phyloP scores from a whole-genome alignment of 2,329 filamentous ascomycete genomes.

The Xylaria sp. region DNA sequence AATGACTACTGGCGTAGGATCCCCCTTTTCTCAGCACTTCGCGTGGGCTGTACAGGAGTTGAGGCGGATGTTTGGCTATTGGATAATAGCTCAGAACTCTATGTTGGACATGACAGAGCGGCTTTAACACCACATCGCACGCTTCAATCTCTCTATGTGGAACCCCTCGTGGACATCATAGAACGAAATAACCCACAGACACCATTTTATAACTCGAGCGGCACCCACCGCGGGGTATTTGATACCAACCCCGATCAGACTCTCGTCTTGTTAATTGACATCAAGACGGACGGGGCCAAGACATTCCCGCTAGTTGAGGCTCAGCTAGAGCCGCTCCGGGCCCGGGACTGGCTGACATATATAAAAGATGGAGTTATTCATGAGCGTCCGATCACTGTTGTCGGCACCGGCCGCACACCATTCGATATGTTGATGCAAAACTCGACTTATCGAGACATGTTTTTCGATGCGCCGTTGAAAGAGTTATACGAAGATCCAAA shows the following conservation, averaged over 20 bases:
- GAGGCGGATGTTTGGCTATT: slow-evolving; percentile 78
- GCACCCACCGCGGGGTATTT: slow-evolving; percentile 66
- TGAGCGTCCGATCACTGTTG: slow-evolving; percentile 71
- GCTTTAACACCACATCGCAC: slow-evolving; percentile 67
- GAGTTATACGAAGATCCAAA: slow-evolving; percentile 53
- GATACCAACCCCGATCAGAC: slow-evolving; percentile 63
- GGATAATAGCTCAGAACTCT: slow-evolving; percentile 60
- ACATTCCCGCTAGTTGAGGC: slow-evolving; percentile 65
- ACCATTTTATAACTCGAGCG: slow-evolving; percentile 54
- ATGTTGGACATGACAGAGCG: slow-evolving; percentile 71
- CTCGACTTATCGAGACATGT: slow-evolving; percentile 67
- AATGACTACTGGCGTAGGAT: slow-evolving; percentile 76
- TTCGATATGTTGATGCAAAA: slow-evolving; percentile 67
- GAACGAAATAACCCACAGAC: slow-evolving; percentile 62
- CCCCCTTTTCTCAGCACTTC: slow-evolving; percentile 71
- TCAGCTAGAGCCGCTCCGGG: slow-evolving; percentile 69
- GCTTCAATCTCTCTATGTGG: slow-evolving; percentile 71
- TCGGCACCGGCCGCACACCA: slow-evolving; percentile 73
- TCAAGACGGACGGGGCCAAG: slow-evolving; percentile 68
- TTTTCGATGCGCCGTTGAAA: slow-evolving; percentile 73
- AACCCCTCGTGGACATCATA: slow-evolving; percentile 71
- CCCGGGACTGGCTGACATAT: slow-evolving; percentile 66
- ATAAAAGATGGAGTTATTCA: slow-evolving; percentile 63
- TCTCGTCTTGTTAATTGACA: slow-evolving; percentile 73
- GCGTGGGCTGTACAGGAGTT: slow-evolving; percentile 69